Percentiles rank a stretch among this genome's conserved stretches.
Conservation (phyloP, 768 basidiomycete species). For the Hygrophoropsis aurantiaca region DNA sequence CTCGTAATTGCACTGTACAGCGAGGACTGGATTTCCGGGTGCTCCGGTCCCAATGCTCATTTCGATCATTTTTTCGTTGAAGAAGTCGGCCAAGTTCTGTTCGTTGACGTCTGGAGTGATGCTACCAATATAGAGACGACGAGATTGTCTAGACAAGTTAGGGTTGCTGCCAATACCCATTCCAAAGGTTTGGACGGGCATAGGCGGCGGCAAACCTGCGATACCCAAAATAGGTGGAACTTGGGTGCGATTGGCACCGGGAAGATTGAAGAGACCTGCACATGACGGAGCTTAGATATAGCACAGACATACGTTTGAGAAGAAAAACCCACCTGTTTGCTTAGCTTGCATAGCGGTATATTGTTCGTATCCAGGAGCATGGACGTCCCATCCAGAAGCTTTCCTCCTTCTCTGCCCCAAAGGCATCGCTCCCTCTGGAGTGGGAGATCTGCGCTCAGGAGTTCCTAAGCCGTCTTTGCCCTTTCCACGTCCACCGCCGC, state of each 20-base stretch:
- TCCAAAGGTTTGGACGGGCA: slow-evolving; percentile 82
- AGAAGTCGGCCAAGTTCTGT: slow-evolving; percentile 87
- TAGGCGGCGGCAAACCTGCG: slow-evolving; percentile 77
- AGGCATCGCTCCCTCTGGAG: slow-evolving; percentile 80
- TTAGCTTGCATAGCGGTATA: slow-evolving; percentile 98
- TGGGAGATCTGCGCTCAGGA: slow-evolving; percentile 83
- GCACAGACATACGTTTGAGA: background rate
- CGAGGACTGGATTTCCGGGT: slow-evolving; percentile 87
- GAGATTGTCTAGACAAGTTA: slow-evolving; percentile 89
- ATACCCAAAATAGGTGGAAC: slow-evolving; percentile 80
- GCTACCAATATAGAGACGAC: slow-evolving; percentile 94
- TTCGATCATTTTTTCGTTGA: slow-evolving; percentile 95
- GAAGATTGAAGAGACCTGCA: slow-evolving; percentile 91
- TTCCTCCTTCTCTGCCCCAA: slow-evolving; percentile 86
- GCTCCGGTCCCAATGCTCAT: slow-evolving; percentile 83
- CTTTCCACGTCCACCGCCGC: slow-evolving; percentile 51
- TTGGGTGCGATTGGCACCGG: slow-evolving; percentile 90
- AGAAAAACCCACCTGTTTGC: slow-evolving; percentile 71
- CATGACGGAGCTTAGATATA: slow-evolving; percentile 11
- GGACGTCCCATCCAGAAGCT: slow-evolving; percentile 95
- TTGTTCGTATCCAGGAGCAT: slow-evolving; percentile 93
- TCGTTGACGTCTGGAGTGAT: slow-evolving; percentile 95
- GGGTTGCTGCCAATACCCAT: slow-evolving; percentile 87
- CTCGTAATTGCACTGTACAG: slow-evolving; percentile 96
- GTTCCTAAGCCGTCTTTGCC: slow-evolving; percentile 54